A percentile compares a stretch with the other conserved stretches of the same genome.
Conservation (phyloP, 441 rosid species). For the Flueggea neowawraea region DNA sequence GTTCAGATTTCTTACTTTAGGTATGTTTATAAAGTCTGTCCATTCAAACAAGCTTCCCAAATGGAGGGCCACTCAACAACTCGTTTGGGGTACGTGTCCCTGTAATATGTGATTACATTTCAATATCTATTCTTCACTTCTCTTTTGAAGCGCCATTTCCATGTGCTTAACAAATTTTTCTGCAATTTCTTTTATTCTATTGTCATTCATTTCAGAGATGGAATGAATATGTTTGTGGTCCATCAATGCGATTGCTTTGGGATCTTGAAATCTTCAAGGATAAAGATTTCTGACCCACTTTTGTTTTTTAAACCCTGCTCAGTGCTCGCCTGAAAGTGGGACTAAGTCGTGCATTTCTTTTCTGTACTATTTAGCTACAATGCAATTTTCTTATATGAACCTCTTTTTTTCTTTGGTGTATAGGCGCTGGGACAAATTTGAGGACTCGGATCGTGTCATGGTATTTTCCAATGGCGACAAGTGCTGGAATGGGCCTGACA, state of each 20-base stretch:
- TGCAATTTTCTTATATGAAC: no score
- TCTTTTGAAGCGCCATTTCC: no score
- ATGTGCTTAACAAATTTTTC: no score
- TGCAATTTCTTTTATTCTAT: no score
- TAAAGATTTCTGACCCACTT: no score
- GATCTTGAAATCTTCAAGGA: no score
- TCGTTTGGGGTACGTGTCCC: slow-evolving; percentile 66
- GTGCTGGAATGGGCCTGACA: slow-evolving; percentile 98
- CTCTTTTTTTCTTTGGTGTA: slow-evolving; percentile 8
- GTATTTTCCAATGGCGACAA: slow-evolving; percentile 72
- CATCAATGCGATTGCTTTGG: no score
- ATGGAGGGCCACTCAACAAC: slow-evolving; percentile 72
- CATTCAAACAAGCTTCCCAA: slow-evolving; percentile 83
- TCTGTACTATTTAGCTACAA: not conserved
- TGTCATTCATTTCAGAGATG: no score
- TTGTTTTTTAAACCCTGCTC: no score
- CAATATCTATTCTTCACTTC: no score
- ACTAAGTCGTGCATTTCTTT: not conserved
- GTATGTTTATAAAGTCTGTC: slow-evolving; percentile 93
- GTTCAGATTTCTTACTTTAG: slow-evolving; percentile 35
- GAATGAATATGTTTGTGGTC: no score
- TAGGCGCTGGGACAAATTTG: slow-evolving; percentile 91
- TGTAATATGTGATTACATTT: slow-evolving; percentile 1
- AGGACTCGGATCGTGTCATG: slow-evolving; percentile 64
- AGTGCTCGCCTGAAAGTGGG: no score